Base-by-base conservation (phyloP, 371 early-diverging fungal species). In the Apophysomyces elegans region DNA sequence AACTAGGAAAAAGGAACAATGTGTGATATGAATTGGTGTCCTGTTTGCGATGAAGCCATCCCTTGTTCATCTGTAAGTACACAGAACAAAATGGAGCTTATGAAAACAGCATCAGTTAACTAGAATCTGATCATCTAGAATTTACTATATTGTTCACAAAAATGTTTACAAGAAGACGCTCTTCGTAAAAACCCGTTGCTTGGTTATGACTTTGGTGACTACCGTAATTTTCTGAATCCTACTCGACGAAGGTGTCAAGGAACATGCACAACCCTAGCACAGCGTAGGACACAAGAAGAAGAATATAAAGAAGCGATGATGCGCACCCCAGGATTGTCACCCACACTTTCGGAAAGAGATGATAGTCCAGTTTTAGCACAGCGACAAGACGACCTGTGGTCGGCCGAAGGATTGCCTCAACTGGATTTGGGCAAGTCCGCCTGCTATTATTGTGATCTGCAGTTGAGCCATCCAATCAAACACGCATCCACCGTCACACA, bases 1-100 rank as follows among this genome's bases (percentile, higher is more conserved):
- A 59, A 59, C 2, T 8, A 37, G 41, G n/a, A 16, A 39, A 46
- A 61, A 37, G 47, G 32, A 21, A 56, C 44, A 12, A 74, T 76
- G 76, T 73, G 76, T 32, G 76, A 76, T 68, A 59, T 76, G 37
- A 72, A 76, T 16, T 76, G 76, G 76, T 76, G 76, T 46, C 66
- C 71, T 50, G 61, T 70, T 16, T 76, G 76, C 35, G 76, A 76
- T 38, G 68, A 66, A 37, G 70, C 76, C 6, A 76, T 76, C 26
- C 18, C 36, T 47, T 50, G 47, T n/a, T 59, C 69, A 16, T 76
- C 73, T 18, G 76, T 76, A 73, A 64, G 64, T 44, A 18, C 1
- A 26, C 26, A 26, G 32, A 26, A 26, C 1, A 26, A 26, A 26
- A 1, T 26, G 2, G 32, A 26, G 32, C 32, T 26, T 0, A 26